These are phyloP conservation scores for Lipomyces kockii DNA, from an alignment of 805 yeast genomes.

Conservation along the genomic window DNA sequence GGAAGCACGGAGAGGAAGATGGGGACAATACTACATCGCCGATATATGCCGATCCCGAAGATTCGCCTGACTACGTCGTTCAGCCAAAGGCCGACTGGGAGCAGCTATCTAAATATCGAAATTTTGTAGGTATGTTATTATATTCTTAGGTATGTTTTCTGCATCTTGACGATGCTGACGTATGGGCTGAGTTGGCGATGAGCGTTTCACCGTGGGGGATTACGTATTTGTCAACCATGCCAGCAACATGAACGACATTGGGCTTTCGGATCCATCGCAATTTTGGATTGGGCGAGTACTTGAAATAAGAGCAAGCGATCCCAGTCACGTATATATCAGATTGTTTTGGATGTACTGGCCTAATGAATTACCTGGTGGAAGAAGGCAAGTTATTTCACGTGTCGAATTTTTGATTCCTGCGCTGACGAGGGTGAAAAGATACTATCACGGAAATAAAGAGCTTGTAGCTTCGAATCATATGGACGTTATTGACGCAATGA, in stretches of 20 bases:
- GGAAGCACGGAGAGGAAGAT: background rate
- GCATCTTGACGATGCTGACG: background rate
- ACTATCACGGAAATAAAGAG: constrained; percentile 33
- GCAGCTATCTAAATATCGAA: constrained; percentile 12
- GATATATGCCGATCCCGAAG: constrained; percentile 11
- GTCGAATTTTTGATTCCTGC: background rate
- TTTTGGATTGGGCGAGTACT: constrained; percentile 33
- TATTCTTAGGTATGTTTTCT: background rate
- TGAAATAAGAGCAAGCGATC: constrained; percentile 28
- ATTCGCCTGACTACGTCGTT: constrained; percentile 20
- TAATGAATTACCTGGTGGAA: constrained; percentile 32
- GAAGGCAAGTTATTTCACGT: constrained; percentile 9
- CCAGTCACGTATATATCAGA: constrained; percentile 25
- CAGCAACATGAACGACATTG: background rate
- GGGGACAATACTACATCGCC: background rate
- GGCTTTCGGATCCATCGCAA: constrained; percentile 14
- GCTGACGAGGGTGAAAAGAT: constrained; percentile 1
- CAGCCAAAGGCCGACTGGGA: constrained; percentile 27
- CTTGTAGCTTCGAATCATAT: constrained; percentile 33
- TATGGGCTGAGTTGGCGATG: constrained; percentile 24
- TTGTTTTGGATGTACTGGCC: constrained; percentile 37
- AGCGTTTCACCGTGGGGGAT: constrained; percentile 26
- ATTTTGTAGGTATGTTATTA: constrained; percentile 24
- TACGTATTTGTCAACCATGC: constrained; percentile 31
- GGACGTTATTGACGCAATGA: constrained; percentile 34